phyloP scores from a whole-genome alignment of 179 eudicot genomes.

The Silene coronaria region DNA sequence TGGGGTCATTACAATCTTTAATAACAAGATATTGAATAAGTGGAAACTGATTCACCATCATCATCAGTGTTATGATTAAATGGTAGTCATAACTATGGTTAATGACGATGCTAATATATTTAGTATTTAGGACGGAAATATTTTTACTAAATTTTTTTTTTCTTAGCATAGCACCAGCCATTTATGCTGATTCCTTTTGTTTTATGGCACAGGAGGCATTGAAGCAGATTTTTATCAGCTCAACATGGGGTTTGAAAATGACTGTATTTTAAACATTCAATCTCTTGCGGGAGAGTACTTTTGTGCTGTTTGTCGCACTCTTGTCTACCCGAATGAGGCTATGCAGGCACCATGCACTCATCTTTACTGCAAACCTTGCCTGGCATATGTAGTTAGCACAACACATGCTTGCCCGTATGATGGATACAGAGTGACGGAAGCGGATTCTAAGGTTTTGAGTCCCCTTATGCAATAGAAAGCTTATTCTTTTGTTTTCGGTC shows the following conservation, averaged over 20 bases:
- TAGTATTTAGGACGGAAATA: neutral
- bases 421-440: conserved; percentile 83
- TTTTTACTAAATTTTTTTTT: neutral
- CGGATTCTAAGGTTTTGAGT: conserved; percentile 67
- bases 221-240: neutral
- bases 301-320: conserved; percentile 88
- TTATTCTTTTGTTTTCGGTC: conserved; percentile 6
- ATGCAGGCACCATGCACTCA: conserved; percentile 83
- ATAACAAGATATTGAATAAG: neutral
- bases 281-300: conserved; percentile 85
- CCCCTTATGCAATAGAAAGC: conserved; percentile 1
- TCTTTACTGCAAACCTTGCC: conserved; percentile 85
- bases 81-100: neutral
- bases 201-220: conserved; percentile 1
- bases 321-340: conserved; percentile 88
- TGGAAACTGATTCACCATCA: neutral
- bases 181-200: conserved; percentile 4
- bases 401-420: conserved; percentile 88
- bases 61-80: neutral
- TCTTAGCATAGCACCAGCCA: neutral
- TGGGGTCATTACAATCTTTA: neutral
- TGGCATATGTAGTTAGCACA: conserved; percentile 62
- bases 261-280: conserved; percentile 74
- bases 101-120: neutral
- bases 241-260: conserved; percentile 88